These are phyloP conservation scores for Fomitopsis betulina DNA, from an alignment of 1,284 basidiomycete species.

Conservation along the genomic window DNA sequence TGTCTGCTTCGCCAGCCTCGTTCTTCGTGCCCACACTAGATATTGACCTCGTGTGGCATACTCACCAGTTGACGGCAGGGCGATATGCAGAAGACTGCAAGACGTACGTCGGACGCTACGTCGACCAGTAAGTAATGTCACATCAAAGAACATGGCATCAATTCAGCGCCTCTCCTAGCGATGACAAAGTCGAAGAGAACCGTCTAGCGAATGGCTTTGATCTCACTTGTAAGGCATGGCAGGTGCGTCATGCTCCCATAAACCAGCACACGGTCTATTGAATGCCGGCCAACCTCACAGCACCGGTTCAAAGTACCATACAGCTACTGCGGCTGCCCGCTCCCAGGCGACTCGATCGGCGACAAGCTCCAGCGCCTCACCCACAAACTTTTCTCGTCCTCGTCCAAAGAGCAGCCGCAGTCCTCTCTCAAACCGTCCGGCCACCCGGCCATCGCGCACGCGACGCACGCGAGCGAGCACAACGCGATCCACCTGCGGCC, in stretches of 20 bases:
- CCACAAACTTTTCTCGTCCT: not conserved
- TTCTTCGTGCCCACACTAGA: slow-evolving; percentile 37
- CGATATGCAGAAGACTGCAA: slow-evolving; percentile 8
- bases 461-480: slow-evolving; percentile 37
- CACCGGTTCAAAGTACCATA: slow-evolving; percentile 21
- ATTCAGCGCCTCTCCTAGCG: slow-evolving; percentile 13
- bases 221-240: slow-evolving; percentile 30
- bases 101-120: slow-evolving; percentile 5
- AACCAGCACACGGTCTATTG: not conserved
- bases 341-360: slow-evolving; percentile 15
- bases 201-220: slow-evolving; percentile 31
- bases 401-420: not conserved
- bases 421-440: slow-evolving; percentile 23
- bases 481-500: slow-evolving; percentile 20
- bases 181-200: slow-evolving; percentile 29
- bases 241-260: slow-evolving; percentile 14
- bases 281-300: slow-evolving; percentile 6
- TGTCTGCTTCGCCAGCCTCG: slow-evolving; percentile 26
- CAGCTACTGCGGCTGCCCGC: slow-evolving; percentile 25
- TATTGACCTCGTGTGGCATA: slow-evolving; percentile 37
- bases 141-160: not conserved
- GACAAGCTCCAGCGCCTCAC: slow-evolving; percentile 7
- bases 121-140: slow-evolving; percentile 23
- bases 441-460: slow-evolving; percentile 26
- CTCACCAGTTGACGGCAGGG: slow-evolving; percentile 12